Conservation (phyloP, 176 grass and related monocot genomes). For the Triticum turgidum region DNA sequence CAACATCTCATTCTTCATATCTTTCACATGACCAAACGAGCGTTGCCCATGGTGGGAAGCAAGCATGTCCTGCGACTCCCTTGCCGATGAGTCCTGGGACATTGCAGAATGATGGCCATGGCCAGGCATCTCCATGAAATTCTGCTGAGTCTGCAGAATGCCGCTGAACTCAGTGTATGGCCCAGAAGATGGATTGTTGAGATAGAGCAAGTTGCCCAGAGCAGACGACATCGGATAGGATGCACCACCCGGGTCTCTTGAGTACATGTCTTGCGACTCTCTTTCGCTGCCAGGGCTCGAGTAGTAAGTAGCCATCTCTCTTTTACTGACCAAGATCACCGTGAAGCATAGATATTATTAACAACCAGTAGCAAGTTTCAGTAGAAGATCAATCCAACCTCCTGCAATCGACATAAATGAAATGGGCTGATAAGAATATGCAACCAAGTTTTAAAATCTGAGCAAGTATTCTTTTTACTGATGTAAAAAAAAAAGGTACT, state of each 20-base stretch:
- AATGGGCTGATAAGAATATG: conserved; percentile 5
- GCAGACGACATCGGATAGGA: conserved; percentile 64
- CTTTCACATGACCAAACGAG: conserved; percentile 39
- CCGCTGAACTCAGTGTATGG: conserved; percentile 65
- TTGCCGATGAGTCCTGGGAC: conserved; percentile 48
- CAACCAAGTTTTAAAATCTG: neutral
- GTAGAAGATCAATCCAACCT: neutral
- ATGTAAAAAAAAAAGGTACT: neutral
- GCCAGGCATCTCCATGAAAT: conserved; percentile 52
- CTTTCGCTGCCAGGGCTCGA: conserved; percentile 69
- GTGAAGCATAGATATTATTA: conserved; percentile 8
- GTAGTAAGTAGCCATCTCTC: conserved; percentile 76
- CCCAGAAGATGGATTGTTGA: conserved; percentile 48
- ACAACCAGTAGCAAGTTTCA: conserved; percentile 24
- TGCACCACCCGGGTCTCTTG: conserved; percentile 37
- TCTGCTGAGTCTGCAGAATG: conserved; percentile 52
- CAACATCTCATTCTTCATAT: conserved; percentile 60
- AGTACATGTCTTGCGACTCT: conserved; percentile 59
- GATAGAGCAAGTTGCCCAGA: conserved; percentile 79
- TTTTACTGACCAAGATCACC: conserved; percentile 9
- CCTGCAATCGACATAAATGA: conserved; percentile 36
- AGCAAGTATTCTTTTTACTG: neutral
- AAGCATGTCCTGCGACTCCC: conserved; percentile 57
- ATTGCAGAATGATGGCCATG: conserved; percentile 37
- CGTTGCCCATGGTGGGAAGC: conserved; percentile 46